A percentile compares a stretch with the other conserved stretches of the same genome.
phyloP scores from a whole-genome alignment of 345 rosid species.

The Adansonia digitata region DNA sequence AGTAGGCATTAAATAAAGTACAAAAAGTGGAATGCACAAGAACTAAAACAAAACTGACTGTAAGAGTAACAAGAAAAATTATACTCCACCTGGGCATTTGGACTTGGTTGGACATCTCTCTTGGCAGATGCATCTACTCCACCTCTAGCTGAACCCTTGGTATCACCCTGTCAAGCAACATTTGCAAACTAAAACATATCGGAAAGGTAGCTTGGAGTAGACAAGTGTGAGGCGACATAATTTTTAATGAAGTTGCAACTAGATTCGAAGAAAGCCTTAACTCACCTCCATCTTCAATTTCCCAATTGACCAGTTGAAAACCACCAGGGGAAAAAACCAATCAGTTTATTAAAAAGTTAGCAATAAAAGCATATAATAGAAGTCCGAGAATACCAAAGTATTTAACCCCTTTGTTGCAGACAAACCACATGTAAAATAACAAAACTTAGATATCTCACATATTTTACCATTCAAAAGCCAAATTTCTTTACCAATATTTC shows the following conservation, averaged over 20 bases:
- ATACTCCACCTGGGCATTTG: constrained; percentile 47
- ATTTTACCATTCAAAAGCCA: not conserved
- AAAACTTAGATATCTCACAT: not conserved
- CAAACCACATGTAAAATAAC: not conserved
- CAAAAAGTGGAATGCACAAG: not conserved
- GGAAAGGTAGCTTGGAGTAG: not conserved
- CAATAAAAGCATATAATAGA: not conserved
- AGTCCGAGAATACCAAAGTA: not conserved
- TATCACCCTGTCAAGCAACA: constrained; percentile 58
- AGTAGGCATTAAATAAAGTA: not conserved
- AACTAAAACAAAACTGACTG: not conserved
- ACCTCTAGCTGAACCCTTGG: constrained; percentile 66
- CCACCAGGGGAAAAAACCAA: constrained; percentile 4
- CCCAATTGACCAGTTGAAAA: constrained; percentile 19
- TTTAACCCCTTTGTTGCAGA: not conserved
- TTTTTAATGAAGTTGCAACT: constrained; percentile 1
- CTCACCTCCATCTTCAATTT: constrained; percentile 80
- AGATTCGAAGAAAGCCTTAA: not conserved
- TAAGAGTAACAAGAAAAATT: not conserved
- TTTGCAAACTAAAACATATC: not conserved
- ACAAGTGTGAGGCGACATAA: not conserved
- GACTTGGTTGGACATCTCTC: constrained; percentile 43
- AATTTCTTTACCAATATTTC: not conserved
- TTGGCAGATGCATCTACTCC: constrained; percentile 61
- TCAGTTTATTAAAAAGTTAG: not conserved